These are phyloP conservation scores for Spizellomyces punctatus DNA, from an alignment of 192 early-diverging fungal genomes.

Conservation along the genomic window DNA sequence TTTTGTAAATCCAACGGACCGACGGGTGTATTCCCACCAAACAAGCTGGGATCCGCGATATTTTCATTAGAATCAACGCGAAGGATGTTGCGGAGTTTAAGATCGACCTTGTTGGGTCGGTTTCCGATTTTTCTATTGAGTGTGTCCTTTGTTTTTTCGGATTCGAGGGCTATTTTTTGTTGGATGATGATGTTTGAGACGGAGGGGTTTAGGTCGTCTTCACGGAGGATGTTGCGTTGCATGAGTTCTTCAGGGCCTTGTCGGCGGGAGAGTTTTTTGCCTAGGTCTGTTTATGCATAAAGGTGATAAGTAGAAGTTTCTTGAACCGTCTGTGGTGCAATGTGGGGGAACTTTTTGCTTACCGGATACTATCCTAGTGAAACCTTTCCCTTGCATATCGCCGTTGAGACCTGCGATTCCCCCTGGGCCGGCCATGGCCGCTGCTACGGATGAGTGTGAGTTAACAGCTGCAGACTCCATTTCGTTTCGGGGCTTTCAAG, in stretches of 20 bases:
- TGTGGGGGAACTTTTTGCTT: neutral
- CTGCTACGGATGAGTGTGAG: no score
- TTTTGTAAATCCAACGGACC: constrained; percentile 32
- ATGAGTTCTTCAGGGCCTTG: constrained; percentile 48
- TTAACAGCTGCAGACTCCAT: no score
- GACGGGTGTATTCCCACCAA: constrained; percentile 4
- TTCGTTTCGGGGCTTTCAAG: no score
- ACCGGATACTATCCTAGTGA: neutral
- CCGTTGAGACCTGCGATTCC: no score
- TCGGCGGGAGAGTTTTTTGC: constrained; percentile 49
- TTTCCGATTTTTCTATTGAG: constrained; percentile 42
- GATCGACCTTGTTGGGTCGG: constrained; percentile 52
- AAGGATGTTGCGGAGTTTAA: constrained; percentile 59
- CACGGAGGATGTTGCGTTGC: constrained; percentile 53
- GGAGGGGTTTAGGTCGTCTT: constrained; percentile 38
- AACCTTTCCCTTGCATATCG: neutral
- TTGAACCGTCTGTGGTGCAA: neutral
- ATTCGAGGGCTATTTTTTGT: constrained; percentile 47
- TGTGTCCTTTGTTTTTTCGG: constrained; percentile 49
- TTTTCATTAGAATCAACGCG: constrained; percentile 26
- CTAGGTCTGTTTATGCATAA: constrained; percentile 42
- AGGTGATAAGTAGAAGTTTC: neutral
- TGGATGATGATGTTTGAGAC: constrained; percentile 48
- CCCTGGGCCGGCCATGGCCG: no score
- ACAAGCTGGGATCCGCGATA: neutral